Evolutionary conservation across 2,329 filamentous ascomycete genomes (phyloP).

Genomic region (Alternaria atra): DNA sequence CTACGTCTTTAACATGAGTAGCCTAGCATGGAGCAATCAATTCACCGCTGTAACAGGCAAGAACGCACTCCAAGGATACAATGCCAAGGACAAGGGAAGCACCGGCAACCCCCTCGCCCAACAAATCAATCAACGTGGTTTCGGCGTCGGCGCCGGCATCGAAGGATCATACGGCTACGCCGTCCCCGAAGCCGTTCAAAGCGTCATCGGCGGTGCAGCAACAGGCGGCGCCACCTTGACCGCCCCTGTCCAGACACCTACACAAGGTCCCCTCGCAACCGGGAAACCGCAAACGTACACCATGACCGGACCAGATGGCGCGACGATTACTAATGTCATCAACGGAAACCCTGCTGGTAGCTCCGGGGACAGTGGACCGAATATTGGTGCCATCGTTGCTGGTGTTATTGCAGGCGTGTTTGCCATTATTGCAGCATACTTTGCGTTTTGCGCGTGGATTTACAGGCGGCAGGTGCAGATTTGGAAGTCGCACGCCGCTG

Average conservation of each 20-base stretch:
- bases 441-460: slow-evolving; percentile 76
- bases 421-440: slow-evolving; percentile 68
- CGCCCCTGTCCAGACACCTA: slow-evolving; percentile 68
- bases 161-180: slow-evolving; percentile 71
- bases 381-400: slow-evolving; percentile 65
- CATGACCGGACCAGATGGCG: slow-evolving; percentile 56
- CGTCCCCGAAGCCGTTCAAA: slow-evolving; percentile 71
- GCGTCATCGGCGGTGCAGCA: slow-evolving; percentile 72
- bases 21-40: slow-evolving; percentile 71
- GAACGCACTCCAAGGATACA: slow-evolving; percentile 54
- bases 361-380: slow-evolving; percentile 49
- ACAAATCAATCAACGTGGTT: slow-evolving; percentile 61
- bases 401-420: slow-evolving; percentile 72
- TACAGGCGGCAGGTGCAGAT: slow-evolving; percentile 75
- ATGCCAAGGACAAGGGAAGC: slow-evolving; percentile 39
- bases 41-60: slow-evolving; percentile 72
- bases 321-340: slow-evolving; percentile 51
- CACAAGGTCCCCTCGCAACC: slow-evolving; percentile 74
- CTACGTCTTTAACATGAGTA: slow-evolving; percentile 80
- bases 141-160: slow-evolving; percentile 65
- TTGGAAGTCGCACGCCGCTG: slow-evolving; percentile 74
- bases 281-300: slow-evolving; percentile 76
- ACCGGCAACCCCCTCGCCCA: slow-evolving; percentile 58
- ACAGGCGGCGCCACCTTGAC: slow-evolving; percentile 75
- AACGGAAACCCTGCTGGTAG: slow-evolving; percentile 31